Evolutionary conservation across 2,329 filamentous ascomycete genomes (phyloP), one percentile per base, ranked within the genome.

Genomic region (Cytospora piceae): DNA sequence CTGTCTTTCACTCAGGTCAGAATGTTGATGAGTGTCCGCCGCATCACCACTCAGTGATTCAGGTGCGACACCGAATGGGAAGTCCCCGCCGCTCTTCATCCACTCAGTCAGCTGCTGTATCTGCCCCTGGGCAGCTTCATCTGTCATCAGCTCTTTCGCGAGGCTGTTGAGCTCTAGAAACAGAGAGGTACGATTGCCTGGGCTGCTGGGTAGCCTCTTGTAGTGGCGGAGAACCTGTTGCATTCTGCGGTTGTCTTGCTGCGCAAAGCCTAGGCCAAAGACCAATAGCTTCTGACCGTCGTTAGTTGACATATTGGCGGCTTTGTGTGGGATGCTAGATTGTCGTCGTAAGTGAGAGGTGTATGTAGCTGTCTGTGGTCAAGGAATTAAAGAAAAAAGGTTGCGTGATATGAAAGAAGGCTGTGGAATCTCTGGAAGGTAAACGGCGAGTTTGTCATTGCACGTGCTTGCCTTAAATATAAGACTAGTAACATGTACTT

Each of bases 211-310:
- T n/a, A 67, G 39, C 9, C 31, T 62, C 20, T 60, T 20, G 56
- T 58, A 66, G 63, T 67, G 63, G 20, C 66, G 55, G 6, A 67
- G 59, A 54, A 67, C 51, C 52, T 66, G 66, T 31, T 67, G 66
- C 63, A 67, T 66, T 51, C 57, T 67, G 51, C 66, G 66, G 22
- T 34, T 67, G 55, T 67, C 66, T 12, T 67, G 66, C 27, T 67
- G 63, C 27, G 56, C 59, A 52, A 66, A 67, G 22, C 55, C 24
- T 17, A 67, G 63, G 51, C 66, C 66, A 27, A 67, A 65, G 59
- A 67, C 66, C 49, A 67, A 24, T n/a, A 66, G 63, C 63, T 67
- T 64, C 39, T 65, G 57, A 2, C 66, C 66, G 12, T 66, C 53
- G 63, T 66, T 66, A 32, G 32, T 65, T 0, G 66, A 51, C 66